Base-by-base conservation (phyloP, 225 moss, liverwort and hornwort species). In the Polytrichum commune region DNA sequence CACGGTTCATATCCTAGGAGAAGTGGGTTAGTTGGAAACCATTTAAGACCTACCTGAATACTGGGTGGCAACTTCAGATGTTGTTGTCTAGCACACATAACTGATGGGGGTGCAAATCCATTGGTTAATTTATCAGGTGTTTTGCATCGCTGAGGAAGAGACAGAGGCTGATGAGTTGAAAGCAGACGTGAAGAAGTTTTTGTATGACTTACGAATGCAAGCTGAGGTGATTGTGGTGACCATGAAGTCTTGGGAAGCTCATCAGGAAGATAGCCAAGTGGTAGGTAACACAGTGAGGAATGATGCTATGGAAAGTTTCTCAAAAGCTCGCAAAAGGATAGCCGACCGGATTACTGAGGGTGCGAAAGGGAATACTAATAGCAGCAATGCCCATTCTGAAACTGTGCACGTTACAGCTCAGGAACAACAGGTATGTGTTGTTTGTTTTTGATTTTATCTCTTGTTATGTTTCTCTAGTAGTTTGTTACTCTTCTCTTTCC, bases 111-210 rank as follows among this genome's bases (percentile, higher is more conserved):
- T 10, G 46, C 10, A 46, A 13, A 13, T 46, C 16, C 13, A 13
- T 46, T 46, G 13, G 3, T 9, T 46, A 16, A 46, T 46, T 46
- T 16, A 13, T 46, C 73, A 88, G 88, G 98, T 98, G 22, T 98
- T 98, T 68, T 98, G 98, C 84, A 98, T 98, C 60, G 95, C 98
- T 60, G 95, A 98, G 82, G 98, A 98, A 76, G 98, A 98, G 53
- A 91, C 93, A 38, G 98, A 98, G 75, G 91, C 95, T 3, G 98
- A 98, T 67, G 98, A 98, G 70, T 80, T 98, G 73, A 98, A 98
- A 75, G 82, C 95, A 28, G 95, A 98, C 63, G 98, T 98, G 38
- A 98, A 90, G 76, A 98, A 98, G 72, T 98, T 98, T 78, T 72
- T 98, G 73, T 95, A 98, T 24, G 98, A 98, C 76, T 80, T 98